Evolutionary conservation across 2,329 filamentous ascomycete species (phyloP).

Genomic region (Hymenoscyphus occultus): DNA sequence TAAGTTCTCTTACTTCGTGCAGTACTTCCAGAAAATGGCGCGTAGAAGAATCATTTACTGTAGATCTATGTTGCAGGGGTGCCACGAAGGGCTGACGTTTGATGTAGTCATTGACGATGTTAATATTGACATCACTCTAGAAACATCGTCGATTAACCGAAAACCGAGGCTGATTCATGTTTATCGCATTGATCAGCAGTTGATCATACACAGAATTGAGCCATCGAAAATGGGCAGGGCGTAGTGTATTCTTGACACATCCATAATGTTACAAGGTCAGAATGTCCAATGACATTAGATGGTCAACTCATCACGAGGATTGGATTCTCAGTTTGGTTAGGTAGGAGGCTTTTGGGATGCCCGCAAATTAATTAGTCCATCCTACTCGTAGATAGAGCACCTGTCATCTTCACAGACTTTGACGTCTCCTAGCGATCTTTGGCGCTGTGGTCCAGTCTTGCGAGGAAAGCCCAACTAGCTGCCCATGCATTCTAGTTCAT

Average conservation of each 20-base stretch:
- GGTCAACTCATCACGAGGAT: background rate
- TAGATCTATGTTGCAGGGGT: background rate
- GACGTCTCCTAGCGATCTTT: background rate
- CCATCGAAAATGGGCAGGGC: no score
- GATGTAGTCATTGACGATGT: background rate
- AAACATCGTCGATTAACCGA: background rate
- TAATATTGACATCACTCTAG: background rate
- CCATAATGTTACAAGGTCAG: background rate
- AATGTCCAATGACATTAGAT: background rate
- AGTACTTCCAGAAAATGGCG: background rate
- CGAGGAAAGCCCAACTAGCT: background rate
- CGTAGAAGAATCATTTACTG: background rate
- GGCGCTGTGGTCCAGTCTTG: background rate
- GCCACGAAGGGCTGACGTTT: background rate
- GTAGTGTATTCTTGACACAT: no score
- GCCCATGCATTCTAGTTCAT: background rate
- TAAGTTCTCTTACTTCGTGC: background rate
- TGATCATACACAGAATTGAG: background rate
- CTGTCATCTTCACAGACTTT: background rate
- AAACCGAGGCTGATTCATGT: background rate
- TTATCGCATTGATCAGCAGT: constrained; percentile 3
- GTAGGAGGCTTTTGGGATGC: background rate
- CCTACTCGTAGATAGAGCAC: background rate
- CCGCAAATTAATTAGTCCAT: background rate
- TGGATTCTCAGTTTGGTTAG: background rate